A percentile compares a stretch with the other conserved stretches of the same genome.
Conservation (phyloP, 352 stramenopile genomes). For the Phytopythium helicoides region DNA sequence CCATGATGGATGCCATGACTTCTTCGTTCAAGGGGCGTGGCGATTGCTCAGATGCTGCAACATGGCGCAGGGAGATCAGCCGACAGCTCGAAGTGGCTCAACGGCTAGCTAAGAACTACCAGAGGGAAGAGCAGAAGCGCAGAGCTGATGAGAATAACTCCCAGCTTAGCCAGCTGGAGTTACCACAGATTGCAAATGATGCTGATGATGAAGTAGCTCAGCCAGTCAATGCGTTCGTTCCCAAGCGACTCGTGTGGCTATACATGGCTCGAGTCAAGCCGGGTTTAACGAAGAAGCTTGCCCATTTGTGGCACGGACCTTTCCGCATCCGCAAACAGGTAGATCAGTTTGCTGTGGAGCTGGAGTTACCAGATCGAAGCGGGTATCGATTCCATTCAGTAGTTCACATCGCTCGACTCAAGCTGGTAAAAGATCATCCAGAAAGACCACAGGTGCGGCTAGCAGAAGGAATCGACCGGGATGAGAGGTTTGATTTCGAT, state of each 20-base stretch:
- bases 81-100: neutral
- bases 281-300: too few species aligned
- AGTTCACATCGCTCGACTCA: neutral
- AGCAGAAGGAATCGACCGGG: too few species aligned
- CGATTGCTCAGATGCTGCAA: neutral
- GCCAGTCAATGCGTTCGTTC: too few species aligned
- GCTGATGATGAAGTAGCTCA: too few species aligned
- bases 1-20: slow-evolving; percentile 1
- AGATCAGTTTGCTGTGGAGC: neutral
- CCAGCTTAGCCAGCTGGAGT: neutral
- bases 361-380: too few species aligned
- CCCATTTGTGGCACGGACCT: neutral
- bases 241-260: too few species aligned
- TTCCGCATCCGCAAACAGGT: neutral
- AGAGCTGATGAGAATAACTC: neutral
- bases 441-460: too few species aligned
- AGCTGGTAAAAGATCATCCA: neutral
- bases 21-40: slow-evolving; percentile 3
- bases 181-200: too few species aligned
- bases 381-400: too few species aligned
- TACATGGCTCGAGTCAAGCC: neutral
- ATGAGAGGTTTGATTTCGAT: too few species aligned
- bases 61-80: neutral
- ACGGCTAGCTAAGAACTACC: neutral
- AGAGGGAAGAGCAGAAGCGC: neutral